Percentiles rank a stretch among this genome's conserved stretches.
These are phyloP conservation scores for Aspergillus taichungensis DNA, from an alignment of 495 filamentous ascomycete species.

Conservation along the genomic window DNA sequence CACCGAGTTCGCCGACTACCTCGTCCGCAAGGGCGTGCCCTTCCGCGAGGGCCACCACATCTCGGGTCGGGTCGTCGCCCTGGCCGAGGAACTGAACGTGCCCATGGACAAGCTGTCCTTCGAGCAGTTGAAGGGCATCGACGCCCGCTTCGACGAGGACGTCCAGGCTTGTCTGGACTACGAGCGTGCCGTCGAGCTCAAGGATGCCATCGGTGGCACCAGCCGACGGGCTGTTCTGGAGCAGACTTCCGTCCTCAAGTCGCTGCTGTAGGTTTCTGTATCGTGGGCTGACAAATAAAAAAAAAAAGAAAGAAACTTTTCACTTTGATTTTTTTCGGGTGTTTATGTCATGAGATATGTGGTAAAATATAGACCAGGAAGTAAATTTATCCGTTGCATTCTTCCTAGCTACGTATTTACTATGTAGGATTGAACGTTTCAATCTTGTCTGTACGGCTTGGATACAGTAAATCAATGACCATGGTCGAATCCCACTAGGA, in stretches of 20 bases:
- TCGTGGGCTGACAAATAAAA: too few species aligned
- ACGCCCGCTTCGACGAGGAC: slow-evolving; percentile 67
- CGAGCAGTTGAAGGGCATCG: slow-evolving; percentile 63
- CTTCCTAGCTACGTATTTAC: too few species aligned
- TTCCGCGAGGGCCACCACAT: slow-evolving; percentile 82
- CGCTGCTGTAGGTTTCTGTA: slow-evolving; percentile 18
- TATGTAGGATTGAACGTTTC: too few species aligned
- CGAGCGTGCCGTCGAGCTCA: slow-evolving; percentile 77
- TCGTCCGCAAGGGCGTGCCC: slow-evolving; percentile 79
- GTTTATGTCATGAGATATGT: not conserved
- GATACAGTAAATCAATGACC: too few species aligned
- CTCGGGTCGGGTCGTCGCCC: slow-evolving; percentile 67
- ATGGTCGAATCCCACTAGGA: too few species aligned
- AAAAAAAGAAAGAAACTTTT: too few species aligned
- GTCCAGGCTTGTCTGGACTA: slow-evolving; percentile 71
- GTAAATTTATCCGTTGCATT: not conserved
- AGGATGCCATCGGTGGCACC: slow-evolving; percentile 73
- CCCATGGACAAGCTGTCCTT: slow-evolving; percentile 72
- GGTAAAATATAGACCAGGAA: not conserved
- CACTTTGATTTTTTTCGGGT: not conserved
- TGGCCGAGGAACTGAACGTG: slow-evolving; percentile 58
- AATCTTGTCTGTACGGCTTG: too few species aligned
- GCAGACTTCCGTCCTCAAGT: slow-evolving; percentile 67
- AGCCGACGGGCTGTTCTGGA: slow-evolving; percentile 64
- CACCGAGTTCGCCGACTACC: slow-evolving; percentile 83